phyloP scores from a whole-genome alignment of 2,329 filamentous ascomycete genomes.

The Fusarium dimerum region DNA sequence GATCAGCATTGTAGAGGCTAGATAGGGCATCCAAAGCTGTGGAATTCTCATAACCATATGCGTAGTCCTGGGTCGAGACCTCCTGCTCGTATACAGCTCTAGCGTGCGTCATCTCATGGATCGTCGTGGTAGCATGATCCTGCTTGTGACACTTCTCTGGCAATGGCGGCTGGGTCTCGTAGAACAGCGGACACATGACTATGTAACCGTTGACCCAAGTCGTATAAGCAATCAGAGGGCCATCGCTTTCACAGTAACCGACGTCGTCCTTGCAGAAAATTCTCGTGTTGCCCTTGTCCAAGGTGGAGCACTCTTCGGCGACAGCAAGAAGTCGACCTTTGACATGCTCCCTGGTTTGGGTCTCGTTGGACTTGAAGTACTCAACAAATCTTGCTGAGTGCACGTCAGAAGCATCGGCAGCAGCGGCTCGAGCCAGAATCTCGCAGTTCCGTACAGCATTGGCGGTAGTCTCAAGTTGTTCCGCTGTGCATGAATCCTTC shows the following conservation, averaged over 20 bases:
- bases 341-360: slow-evolving; percentile 12
- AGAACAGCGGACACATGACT: slow-evolving; percentile 19
- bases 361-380: slow-evolving; percentile 25
- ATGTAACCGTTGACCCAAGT: slow-evolving; percentile 22
- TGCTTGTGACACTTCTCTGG: slow-evolving; percentile 20
- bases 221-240: slow-evolving; percentile 20
- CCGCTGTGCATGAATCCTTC: slow-evolving; percentile 2
- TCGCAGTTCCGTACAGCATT: slow-evolving; percentile 15
- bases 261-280: slow-evolving; percentile 6
- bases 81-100: slow-evolving; percentile 16
- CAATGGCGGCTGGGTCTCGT: slow-evolving; percentile 9
- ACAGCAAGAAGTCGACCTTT: slow-evolving; percentile 18
- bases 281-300: slow-evolving; percentile 5
- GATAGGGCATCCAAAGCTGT: slow-evolving; percentile 14
- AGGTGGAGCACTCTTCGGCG: slow-evolving; percentile 16
- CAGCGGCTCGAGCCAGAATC: slow-evolving; percentile 16
- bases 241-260: slow-evolving; percentile 12
- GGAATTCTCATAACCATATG: slow-evolving; percentile 21
- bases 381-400: slow-evolving; percentile 17
- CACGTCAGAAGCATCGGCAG: slow-evolving; percentile 10
- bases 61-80: slow-evolving; percentile 15
- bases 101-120: slow-evolving; percentile 24
- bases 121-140: slow-evolving; percentile 19
- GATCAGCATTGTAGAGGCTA: slow-evolving; percentile 21
- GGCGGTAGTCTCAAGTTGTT: slow-evolving; percentile 5